Evolutionary conservation across 2,329 filamentous ascomycete genomes (phyloP), one percentile per base, ranked within the genome.

Genomic region (Monilinia aucupariae): DNA sequence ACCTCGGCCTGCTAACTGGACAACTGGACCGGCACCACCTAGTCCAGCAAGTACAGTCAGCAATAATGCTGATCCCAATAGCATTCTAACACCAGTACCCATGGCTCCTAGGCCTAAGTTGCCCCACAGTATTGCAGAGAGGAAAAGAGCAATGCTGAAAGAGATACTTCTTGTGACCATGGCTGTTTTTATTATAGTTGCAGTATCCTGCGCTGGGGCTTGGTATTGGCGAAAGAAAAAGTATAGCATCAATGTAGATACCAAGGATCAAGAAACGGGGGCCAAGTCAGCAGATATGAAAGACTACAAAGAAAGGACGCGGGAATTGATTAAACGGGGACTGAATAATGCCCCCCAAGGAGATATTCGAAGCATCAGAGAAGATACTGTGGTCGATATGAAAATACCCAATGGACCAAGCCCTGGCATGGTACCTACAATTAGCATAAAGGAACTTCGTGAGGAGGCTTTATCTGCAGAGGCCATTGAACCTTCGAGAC

Each of bases 11-110:
- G 75, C 70, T 20, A 73, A 79, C 63, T 89, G 86, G 86, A 80
- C 81, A 5, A 84, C 80, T 1, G 85, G 84, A 0, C 76, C 78
- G n/a, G 67, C 79, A 59, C 86, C 85, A 15, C 86, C 86, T 3
- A 88, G 83, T 68, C 84, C 84, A 25, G 84, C 80, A 1, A 77
- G 53, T 32, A 55, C 61, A 20, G 45, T 51, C 32, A 51, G 47
- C 49, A 22, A 50, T 37, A 34, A 39, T 63, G 45, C 39, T 10
- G 20, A 54, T 22, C 61, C 61, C 15, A 63, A 43, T 12, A 43
- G 34, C 47, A 59, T 62, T 34, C 25, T 62, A 30, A 50, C 53
- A 32, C 60, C 51, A 32, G 51, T 59, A n/a, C 60, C 41, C 9
- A 59, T n/a, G 34, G 52, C 43, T n/a, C 32, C 41, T 3, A 25